Base-by-base conservation (phyloP, 345 rosid genomes). In the Gossypium arboreum region DNA sequence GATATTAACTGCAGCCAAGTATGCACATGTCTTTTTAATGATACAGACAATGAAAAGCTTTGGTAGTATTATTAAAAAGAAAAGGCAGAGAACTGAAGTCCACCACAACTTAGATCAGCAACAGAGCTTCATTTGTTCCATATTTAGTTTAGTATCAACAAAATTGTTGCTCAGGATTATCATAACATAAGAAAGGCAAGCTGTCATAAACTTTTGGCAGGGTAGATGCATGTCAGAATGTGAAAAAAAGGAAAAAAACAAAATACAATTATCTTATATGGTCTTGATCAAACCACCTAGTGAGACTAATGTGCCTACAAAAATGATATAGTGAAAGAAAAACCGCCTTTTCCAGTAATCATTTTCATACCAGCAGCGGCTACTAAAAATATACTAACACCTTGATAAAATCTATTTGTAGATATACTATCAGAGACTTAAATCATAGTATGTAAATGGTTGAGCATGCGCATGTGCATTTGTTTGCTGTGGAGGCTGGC, bases 41-140 rank as follows among this genome's bases (percentile, higher is more conserved):
- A 51, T 50, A 70, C 39, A 54, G 7, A 3, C 39, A 51, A 51
- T 27, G 9, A 27, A 51, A 70, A 29, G 25, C 61, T 70, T 34
- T 10, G 34, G 73, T 51, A 70, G 73, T 27, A 52, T n/a, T 52
- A 70, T 11, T 27, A 6, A 70, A 68, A 70, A n/a, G 45, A 47
- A 67, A 44, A n/a, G 25, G 22, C 52, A 51, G 57, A 29, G 27
- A 29, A 70, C n/a, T 70, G 12, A 70, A n/a, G 61, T 52, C 27
- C 47, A 68, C 15, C 22, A 52, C 73, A 52, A 29, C 61, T 52
- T 70, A 52, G 48, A 29, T 52, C 25, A 52, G 25, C 27, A 48
- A 48, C 7, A 25, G 41, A 70, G 17, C 17, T 52, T 70, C 61
- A 68, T 50, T 54, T 52, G 27, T n/a, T 70, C 61, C 47, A 70